Conservation (phyloP, 2,329 filamentous ascomycete genomes). For the Sporothrix brasiliensis region DNA sequence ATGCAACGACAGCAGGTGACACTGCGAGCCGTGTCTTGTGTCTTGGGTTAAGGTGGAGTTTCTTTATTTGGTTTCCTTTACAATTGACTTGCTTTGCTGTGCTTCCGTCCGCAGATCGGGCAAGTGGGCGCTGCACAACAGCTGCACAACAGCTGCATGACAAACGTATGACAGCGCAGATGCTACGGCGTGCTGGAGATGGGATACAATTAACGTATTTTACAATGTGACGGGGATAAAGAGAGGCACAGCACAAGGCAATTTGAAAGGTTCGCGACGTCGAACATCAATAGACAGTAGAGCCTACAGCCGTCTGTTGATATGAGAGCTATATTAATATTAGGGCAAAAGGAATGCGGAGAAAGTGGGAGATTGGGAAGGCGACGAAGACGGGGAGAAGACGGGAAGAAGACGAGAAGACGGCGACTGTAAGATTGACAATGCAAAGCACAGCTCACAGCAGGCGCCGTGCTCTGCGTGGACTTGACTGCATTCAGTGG, state of each 20-base stretch:
- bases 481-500: not conserved
- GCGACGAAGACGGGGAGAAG: too few relatives aligned
- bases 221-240: not conserved
- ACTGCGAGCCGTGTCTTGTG: too few relatives aligned
- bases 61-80: too few relatives aligned
- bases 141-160: not conserved
- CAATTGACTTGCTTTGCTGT: too few relatives aligned
- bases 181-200: not conserved
- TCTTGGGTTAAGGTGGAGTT: not conserved
- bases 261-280: conserved; percentile 1
- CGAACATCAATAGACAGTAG: conserved; percentile 10
- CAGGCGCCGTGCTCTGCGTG: not conserved
- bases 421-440: too few relatives aligned
- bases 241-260: not conserved
- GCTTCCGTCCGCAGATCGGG: not conserved
- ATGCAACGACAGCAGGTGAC: not conserved
- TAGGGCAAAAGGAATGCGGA: not conserved
- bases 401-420: not conserved
- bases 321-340: conserved; percentile 4
- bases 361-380: not conserved
- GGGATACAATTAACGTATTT: not conserved
- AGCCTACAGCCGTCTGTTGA: conserved; percentile 5
- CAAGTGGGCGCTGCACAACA: too few relatives aligned
- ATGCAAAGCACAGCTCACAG: not conserved
- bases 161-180: not conserved